Evolutionary conservation across 371 early-diverging fungal genomes (phyloP), one percentile per base, ranked within the genome.

Genomic region (Zopfochytrium polystomum): DNA sequence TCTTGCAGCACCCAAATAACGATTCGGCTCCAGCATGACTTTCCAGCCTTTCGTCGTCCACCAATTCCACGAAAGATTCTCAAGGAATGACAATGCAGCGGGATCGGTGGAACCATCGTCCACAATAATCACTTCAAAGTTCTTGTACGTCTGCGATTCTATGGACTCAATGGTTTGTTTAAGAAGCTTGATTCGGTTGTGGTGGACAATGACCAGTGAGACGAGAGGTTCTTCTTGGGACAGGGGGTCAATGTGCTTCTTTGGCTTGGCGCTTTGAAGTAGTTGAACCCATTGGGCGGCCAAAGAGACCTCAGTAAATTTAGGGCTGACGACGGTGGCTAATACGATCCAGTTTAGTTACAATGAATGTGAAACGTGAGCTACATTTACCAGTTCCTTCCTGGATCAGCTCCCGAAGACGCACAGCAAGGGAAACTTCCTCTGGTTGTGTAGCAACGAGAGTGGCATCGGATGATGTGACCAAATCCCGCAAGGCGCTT

Each of bases 21-120:
- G 51, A 54, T 70, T 62, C 1, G 68, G 50, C 47, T 73, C 74
- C 22, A 67, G 58, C 13, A 74, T 6, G 30, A 74, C 67, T 34
- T 62, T 68, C 75, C 75, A 74, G 23, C 75, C 72, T 32, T 59
- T 46, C 34, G 26, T 34, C 32, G 69, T 52, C 72, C 72, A 72
- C 71, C 73, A 74, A 13, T 54, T 54, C 70, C 73, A 67, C 5
- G 75, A 65, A 13, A 74, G 47, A 30, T 68, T 62, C 26, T 50
- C 49, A 31, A 69, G 45, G 68, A 56, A 71, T 11, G 61, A 15
- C 30, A 73, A 53, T 11, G 69, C 20, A 1, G 29, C 55, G 15
- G 68, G 46, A 49, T 73, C 67, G 33, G 58, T 67, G 13, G 63
- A 60, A 11, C 73, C 74, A 60, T 74, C 72, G 43, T 70, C 72